Percentiles rank a stretch among this genome's conserved stretches.
phyloP scores from a whole-genome alignment of 2,329 filamentous ascomycete genomes.

The Geoglossum cookeanum region DNA sequence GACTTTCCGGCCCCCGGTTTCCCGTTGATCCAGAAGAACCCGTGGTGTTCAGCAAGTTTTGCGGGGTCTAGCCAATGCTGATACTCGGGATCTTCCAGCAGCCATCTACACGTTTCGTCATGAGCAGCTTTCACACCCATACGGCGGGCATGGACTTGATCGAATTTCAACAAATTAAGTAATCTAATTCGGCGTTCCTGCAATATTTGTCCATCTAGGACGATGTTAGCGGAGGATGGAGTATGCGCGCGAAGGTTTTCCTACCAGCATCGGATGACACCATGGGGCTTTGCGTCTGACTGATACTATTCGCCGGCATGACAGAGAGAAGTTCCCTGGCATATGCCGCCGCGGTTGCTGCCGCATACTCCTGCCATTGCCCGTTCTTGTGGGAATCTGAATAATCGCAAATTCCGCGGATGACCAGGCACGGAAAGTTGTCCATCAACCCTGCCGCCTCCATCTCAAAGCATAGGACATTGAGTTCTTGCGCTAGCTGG shows the following conservation, averaged over 20 bases:
- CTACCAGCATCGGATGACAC: no score
- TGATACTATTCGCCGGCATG: no score
- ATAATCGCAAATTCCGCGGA: background rate
- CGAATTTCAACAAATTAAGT: constrained; percentile 19
- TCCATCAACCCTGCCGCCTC: background rate
- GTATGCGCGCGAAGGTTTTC: no score
- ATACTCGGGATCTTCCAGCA: constrained; percentile 20
- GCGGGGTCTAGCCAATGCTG: constrained; percentile 20
- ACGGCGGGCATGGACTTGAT: constrained; percentile 22
- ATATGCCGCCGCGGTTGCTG: background rate
- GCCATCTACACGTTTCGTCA: constrained; percentile 24
- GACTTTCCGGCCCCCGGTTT: constrained; percentile 25
- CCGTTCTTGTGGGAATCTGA: background rate
- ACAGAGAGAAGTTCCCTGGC: background rate
- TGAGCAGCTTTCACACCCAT: constrained; percentile 20
- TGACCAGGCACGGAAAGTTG: background rate
- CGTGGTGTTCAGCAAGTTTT: constrained; percentile 11
- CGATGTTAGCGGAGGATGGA: no score
- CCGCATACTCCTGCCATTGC: background rate
- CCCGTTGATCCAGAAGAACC: constrained; percentile 22
- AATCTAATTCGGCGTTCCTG: constrained; percentile 8
- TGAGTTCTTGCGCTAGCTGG: background rate
- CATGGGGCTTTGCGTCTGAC: constrained; percentile 1
- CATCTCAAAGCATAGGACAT: background rate
- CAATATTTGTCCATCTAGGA: background rate